phyloP scores from a whole-genome alignment of 106 monocot genomes.

The Phalaenopsis equestris region DNA sequence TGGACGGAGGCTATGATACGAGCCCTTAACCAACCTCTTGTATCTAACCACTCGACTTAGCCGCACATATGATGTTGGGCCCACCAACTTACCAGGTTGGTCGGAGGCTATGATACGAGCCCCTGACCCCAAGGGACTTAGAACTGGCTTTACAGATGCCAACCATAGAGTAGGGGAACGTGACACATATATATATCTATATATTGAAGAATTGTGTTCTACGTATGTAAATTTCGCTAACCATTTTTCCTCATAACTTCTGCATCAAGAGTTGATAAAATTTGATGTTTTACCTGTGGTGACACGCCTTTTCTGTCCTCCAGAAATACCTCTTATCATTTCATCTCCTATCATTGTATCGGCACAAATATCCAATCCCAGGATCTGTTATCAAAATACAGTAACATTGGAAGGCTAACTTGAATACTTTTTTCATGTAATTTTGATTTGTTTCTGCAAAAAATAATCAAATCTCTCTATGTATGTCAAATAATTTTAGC shows the following conservation, averaged over 20 bases:
- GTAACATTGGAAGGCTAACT: neutral
- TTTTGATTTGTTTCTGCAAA: neutral
- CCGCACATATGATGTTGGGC: no score
- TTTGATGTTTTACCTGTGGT: conserved; percentile 27
- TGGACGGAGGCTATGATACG: no score
- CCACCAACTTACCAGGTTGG: no score
- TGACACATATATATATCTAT: no score
- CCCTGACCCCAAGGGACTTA: no score
- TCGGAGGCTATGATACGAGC: no score
- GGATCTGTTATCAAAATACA: conserved; percentile 16
- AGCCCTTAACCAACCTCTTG: no score
- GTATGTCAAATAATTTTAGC: conserved; percentile 9
- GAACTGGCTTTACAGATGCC: no score
- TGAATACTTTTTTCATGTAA: neutral
- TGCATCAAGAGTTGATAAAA: neutral
- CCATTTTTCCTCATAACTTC: neutral
- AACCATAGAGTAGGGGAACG: no score
- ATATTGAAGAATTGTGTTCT: no score
- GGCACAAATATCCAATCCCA: conserved; percentile 47
- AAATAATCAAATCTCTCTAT: neutral
- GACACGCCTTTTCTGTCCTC: conserved; percentile 38
- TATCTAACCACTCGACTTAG: no score
- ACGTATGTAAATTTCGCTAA: no score
- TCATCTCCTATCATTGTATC: conserved; percentile 46
- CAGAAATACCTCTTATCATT: conserved; percentile 53